Percentiles rank a stretch among this genome's conserved stretches.
These are phyloP conservation scores for Venustampulla echinocandica DNA, from an alignment of 495 filamentous ascomycete species.

Conservation along the genomic window DNA sequence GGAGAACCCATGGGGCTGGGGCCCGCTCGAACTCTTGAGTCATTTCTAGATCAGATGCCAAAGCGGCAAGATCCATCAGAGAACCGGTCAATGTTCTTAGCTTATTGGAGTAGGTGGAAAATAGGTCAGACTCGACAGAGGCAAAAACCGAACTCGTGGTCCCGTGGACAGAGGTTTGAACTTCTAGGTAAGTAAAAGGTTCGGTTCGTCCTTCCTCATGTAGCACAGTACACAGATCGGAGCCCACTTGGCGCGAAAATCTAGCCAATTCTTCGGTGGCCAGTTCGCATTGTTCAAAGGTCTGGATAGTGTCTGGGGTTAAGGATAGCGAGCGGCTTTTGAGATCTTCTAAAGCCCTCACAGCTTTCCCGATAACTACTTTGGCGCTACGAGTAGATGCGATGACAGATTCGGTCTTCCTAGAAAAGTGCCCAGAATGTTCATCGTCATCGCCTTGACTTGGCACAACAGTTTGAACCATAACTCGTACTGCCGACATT, in stretches of 20 bases:
- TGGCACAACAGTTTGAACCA: constrained; percentile 57
- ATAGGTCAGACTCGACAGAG: constrained; percentile 48
- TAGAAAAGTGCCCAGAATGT: constrained; percentile 56
- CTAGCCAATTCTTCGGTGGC: constrained; percentile 57
- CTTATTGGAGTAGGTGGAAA: constrained; percentile 58
- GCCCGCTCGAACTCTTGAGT: constrained; percentile 78
- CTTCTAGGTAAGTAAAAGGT: constrained; percentile 55
- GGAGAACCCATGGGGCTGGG: constrained; percentile 73
- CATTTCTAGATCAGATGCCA: constrained; percentile 66
- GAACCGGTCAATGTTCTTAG: constrained; percentile 55
- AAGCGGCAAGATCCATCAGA: constrained; percentile 62
- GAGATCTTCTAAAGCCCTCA: constrained; percentile 69
- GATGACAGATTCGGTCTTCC: constrained; percentile 62
- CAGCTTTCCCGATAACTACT: constrained; percentile 72
- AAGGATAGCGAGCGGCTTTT: constrained; percentile 70
- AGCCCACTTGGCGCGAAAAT: constrained; percentile 58
- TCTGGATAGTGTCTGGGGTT: constrained; percentile 35
- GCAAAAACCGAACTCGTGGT: constrained; percentile 42
- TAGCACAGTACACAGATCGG: constrained; percentile 53
- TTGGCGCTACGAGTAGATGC: constrained; percentile 73
- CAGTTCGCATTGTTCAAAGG: constrained; percentile 52
- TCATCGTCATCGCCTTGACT: constrained; percentile 47
- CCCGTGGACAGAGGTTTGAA: constrained; percentile 51
- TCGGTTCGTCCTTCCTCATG: constrained; percentile 66
- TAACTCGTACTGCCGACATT: constrained; percentile 50